These are phyloP conservation scores for Fusarium xyrophilum DNA, from an alignment of 2,329 filamentous ascomycete species.

Conservation along the genomic window DNA sequence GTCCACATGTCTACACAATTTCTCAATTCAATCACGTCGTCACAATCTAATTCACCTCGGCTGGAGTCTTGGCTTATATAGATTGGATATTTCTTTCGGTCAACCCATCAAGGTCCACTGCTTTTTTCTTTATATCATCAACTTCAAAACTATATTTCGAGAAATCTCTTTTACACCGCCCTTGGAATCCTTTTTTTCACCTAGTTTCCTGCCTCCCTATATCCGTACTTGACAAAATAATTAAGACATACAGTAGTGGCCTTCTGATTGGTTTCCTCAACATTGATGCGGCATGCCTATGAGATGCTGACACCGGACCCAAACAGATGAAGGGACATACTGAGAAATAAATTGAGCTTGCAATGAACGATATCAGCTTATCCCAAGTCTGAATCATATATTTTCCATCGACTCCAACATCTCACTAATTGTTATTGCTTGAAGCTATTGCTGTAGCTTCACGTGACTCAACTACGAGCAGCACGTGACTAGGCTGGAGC, in stretches of 20 bases:
- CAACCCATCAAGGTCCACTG: neutral
- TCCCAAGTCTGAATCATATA: neutral
- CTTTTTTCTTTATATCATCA: neutral
- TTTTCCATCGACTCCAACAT: neutral
- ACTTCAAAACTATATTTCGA: neutral
- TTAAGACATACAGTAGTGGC: neutral
- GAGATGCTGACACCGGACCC: neutral
- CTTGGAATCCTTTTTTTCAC: too few relatives aligned
- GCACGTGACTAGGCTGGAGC: conserved; percentile 44
- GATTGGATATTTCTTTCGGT: neutral
- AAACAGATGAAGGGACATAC: neutral
- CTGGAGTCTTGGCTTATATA: neutral
- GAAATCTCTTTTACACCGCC: too few relatives aligned
- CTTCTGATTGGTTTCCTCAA: neutral
- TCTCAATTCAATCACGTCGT: too few relatives aligned
- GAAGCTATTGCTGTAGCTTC: neutral
- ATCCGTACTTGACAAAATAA: neutral
- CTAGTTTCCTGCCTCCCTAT: too few relatives aligned
- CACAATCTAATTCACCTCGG: too few relatives aligned
- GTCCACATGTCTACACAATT: too few relatives aligned
- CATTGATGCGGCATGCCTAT: neutral
- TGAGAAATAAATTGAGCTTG: fast-evolving
- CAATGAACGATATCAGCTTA: fast-evolving
- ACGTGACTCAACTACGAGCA: conserved; percentile 17
- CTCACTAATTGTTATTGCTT: neutral